Base-by-base conservation (phyloP, 2,329 filamentous ascomycete species). In the Beauveria medogensis region DNA sequence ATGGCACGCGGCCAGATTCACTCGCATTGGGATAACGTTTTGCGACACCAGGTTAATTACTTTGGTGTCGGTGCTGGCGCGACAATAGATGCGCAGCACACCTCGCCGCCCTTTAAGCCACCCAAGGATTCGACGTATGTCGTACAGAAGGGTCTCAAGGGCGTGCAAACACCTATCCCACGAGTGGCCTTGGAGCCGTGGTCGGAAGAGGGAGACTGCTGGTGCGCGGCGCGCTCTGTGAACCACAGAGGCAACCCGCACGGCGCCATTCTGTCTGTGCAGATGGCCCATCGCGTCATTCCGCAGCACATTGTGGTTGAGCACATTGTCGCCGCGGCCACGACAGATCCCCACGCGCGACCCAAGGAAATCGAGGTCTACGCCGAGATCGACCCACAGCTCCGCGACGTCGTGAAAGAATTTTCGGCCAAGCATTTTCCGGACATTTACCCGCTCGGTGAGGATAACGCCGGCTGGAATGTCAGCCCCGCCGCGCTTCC, bases 121-220 rank as follows among this genome's bases (percentile, higher is more conserved):
- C 46, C 30, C 59, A 0, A 60, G 62, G 18, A 67, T 53, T 24
- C 62, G 1, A 54, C 56, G 0, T 62, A 60, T 6, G 59, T 63
- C 0, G 63, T 62, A 30, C 55, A 63, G 30, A 65, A 67, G 6
- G 70, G 69, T 1, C 5, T 68, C 22, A 64, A 65, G 43, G 26
- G 67, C 10, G 59, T 65, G 5, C 65, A 65, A 1, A 58, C 24
- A 14, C 26, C 22, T 12, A 41, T 62, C 3, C 74, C 79, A 1
- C 79, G 81, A n/a, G 72, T 78, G 0, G 91, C 89, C 1, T 78
- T 96, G 2, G 55, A 61, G 2, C 74, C 78, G 3, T 96, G 92
- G 91, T 78, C 86, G 10, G 90, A 96, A 54, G 82, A 88, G 40
- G 90, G 89, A 22, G 90, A 97, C 64, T 95, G 91, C 73, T 97